Percentiles rank a stretch among this genome's conserved stretches.
phyloP scores from a whole-genome alignment of 2,329 filamentous ascomycete genomes.

The Boeremia lycopersici region DNA sequence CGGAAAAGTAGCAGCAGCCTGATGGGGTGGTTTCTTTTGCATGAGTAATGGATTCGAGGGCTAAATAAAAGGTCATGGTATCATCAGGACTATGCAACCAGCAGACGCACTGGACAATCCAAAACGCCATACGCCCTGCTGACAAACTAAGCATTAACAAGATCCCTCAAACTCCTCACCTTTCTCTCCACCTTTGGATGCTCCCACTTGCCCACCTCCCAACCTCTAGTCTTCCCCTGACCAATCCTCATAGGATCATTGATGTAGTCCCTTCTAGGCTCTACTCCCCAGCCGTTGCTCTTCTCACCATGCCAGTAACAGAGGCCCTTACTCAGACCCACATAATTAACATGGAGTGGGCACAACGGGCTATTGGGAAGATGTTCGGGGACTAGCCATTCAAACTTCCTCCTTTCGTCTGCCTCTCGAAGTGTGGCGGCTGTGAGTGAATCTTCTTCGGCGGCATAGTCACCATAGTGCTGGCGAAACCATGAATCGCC shows the following conservation, averaged over 20 bases:
- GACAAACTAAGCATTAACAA: slow-evolving; percentile 11
- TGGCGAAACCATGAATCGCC: slow-evolving; percentile 25
- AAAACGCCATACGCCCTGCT: background rate
- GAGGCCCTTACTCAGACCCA: slow-evolving; percentile 44
- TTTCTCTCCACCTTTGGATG: slow-evolving; percentile 7
- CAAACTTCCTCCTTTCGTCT: slow-evolving; percentile 43
- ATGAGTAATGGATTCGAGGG: slow-evolving; percentile 14
- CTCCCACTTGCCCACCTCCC: slow-evolving; percentile 10
- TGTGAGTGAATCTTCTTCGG: slow-evolving; percentile 13
- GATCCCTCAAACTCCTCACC: slow-evolving; percentile 27
- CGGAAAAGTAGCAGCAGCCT: too few relatives aligned
- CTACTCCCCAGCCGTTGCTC: slow-evolving; percentile 13
- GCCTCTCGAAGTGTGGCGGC: slow-evolving; percentile 18
- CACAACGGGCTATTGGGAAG: slow-evolving; percentile 52
- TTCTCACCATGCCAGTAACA: slow-evolving; percentile 50
- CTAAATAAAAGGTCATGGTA: background rate
- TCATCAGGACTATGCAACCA: background rate
- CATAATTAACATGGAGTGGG: slow-evolving; percentile 50
- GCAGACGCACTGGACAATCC: background rate
- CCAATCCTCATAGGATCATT: slow-evolving; percentile 2
- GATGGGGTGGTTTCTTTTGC: too few relatives aligned
- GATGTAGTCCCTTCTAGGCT: slow-evolving; percentile 1
- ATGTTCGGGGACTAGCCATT: slow-evolving; percentile 53
- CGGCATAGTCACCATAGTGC: slow-evolving; percentile 5
- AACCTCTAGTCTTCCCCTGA: background rate